phyloP scores from a whole-genome alignment of 108 stramenopile species.

The Conticribra guillardii region DNA sequence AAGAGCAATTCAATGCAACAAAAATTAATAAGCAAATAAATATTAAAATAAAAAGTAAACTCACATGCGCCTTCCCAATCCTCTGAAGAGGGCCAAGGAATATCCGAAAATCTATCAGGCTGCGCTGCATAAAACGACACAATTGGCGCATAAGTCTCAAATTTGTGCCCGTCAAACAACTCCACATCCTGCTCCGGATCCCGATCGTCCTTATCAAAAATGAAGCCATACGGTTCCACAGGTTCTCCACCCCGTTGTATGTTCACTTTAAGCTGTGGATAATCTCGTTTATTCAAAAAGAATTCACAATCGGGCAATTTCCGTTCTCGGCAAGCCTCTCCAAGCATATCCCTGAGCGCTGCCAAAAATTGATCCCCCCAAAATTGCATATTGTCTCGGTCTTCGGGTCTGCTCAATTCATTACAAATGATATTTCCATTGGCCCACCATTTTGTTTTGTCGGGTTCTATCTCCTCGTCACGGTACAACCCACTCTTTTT shows the following conservation, averaged over 20 bases:
- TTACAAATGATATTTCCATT: constrained; percentile 99
- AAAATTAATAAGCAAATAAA: constrained; percentile 24
- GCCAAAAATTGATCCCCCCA: constrained; percentile 99
- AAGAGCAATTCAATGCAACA: neutral
- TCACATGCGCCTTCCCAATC: constrained; percentile 99
- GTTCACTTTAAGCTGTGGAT: constrained; percentile 98
- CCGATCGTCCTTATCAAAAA: constrained; percentile 96
- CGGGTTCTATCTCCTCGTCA: constrained; percentile 91
- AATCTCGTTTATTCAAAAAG: constrained; percentile 99
- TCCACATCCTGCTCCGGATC: constrained; percentile 95
- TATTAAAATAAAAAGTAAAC: constrained; percentile 56
- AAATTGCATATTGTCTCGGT: constrained; percentile 77
- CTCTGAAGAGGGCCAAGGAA: constrained; percentile 99
- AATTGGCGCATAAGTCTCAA: constrained; percentile 94
- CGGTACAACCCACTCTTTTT: constrained; percentile 85
- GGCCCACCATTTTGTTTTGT: constrained; percentile 97
- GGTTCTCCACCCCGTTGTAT: constrained; percentile 73
- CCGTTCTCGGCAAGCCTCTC: constrained; percentile 87
- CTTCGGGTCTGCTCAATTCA: constrained; percentile 82
- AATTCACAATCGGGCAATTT: constrained; percentile 98
- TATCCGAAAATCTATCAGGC: constrained; percentile 92
- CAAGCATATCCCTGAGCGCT: constrained; percentile 96
- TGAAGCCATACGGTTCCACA: constrained; percentile 99
- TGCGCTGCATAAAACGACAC: constrained; percentile 94
- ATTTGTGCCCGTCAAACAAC: constrained; percentile 79